Base-by-base conservation (phyloP, 192 early-diverging fungal genomes). In the Jimgerdemannia lactiflua region DNA sequence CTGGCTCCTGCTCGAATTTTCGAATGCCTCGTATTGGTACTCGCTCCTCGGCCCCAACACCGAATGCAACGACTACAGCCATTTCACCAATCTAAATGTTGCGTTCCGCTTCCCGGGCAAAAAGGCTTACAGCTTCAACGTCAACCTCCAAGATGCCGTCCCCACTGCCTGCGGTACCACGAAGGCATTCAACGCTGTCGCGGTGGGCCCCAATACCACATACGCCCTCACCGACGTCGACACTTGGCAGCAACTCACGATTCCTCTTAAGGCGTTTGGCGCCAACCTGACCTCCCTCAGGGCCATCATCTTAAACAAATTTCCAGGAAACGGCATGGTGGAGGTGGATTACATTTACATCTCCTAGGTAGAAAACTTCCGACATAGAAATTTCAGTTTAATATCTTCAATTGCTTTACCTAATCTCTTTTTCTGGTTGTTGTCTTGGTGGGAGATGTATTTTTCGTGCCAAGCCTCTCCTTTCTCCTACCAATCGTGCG, bases 41-140 rank as follows among this genome's bases (percentile, higher is more conserved):
- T 69, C 65, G 11, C 39, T 69, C 17, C 4, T 78, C 17, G 77
- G 77, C 39, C 29, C 20, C 39, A 10, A 19, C 2, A 69, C 42
- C 66, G 43, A 59, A 20, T 78, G 77, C 49, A 74, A 69, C 49
- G 67, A 78, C 49, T 78, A 78, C 72, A 72, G 70, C 54, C 40
- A 43, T 42, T 78, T 69, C 44, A 72, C 71, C 4, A 39, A 73
- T 19, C 7, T 78, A 41, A 68, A 59, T 72, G 42, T 78, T 40
- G 77, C 70, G 4, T 42, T 78, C 18, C 77, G 77, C 9, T 78
- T 54, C 70, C 77, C 77, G 7, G 18, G 18, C 20, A 39, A 54
- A 64, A 63, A 44, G 65, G 71, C 29, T 54, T 70, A 14, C 19
- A 0, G 14, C 14, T 65, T 65, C 64, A 18, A 14, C 19, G 64